Conservation (phyloP, 2,329 filamentous ascomycete genomes). For the Camillea tinctor region DNA sequence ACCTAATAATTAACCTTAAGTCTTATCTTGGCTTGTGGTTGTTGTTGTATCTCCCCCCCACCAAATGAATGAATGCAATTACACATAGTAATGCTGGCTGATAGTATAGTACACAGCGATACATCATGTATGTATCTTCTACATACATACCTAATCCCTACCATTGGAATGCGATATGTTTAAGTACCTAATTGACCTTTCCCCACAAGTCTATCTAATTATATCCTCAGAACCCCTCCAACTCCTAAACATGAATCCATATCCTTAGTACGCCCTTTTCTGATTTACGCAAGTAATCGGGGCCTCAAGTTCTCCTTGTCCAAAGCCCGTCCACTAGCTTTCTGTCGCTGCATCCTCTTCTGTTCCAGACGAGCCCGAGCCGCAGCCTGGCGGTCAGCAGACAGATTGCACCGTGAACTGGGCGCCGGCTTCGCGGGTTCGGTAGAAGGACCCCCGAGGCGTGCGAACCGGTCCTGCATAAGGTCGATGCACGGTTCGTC, state of each 20-base stretch:
- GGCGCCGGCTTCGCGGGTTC: constrained; percentile 35
- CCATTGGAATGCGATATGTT: no score
- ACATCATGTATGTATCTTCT: no score
- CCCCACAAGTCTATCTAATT: background rate
- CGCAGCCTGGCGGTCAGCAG: constrained; percentile 52
- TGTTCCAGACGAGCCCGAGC: constrained; percentile 55
- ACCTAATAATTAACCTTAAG: no score
- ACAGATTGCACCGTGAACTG: constrained; percentile 43
- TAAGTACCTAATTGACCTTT: no score
- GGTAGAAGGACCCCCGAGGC: constrained; percentile 40
- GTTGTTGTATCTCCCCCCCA: no score
- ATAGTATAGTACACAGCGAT: no score
- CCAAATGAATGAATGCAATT: no score
- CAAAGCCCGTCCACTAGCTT: constrained; percentile 16
- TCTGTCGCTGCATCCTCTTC: constrained; percentile 51
- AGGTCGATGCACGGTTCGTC: constrained; percentile 43
- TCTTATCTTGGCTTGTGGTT: no score
- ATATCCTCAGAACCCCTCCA: constrained; percentile 9
- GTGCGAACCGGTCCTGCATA: constrained; percentile 44
- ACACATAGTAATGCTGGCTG: no score
- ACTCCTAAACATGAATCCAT: background rate
- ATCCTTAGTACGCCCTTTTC: background rate
- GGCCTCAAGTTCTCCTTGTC: constrained; percentile 51
- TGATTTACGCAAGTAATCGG: background rate
- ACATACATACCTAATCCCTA: no score